Evolutionary conservation across 805 yeast species (phyloP).

Genomic region (Nakazawaea laoshanensis): DNA sequence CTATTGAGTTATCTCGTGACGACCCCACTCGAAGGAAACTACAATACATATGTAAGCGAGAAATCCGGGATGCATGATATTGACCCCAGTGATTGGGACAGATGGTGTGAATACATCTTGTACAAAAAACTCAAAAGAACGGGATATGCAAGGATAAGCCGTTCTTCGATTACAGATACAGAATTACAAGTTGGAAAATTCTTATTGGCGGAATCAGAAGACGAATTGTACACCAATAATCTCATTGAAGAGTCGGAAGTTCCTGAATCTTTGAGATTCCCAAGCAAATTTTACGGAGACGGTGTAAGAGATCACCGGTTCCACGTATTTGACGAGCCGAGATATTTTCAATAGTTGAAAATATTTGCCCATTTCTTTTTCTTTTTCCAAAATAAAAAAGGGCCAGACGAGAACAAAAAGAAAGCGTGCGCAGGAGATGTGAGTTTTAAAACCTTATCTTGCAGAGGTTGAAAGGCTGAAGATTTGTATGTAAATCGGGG

Average conservation of each 20-base stretch:
- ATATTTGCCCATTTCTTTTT: no score
- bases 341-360: conserved; percentile 47
- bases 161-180: conserved; percentile 93
- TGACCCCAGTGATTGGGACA: conserved; percentile 88
- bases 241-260: conserved; percentile 50
- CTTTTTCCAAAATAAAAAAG: no score
- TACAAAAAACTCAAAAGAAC: conserved; percentile 80
- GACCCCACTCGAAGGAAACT: conserved; percentile 80
- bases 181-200: conserved; percentile 95
- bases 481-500: no score
- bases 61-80: conserved; percentile 85
- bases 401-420: no score
- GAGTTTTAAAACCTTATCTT: no score
- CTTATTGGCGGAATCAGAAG: conserved; percentile 37
- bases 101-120: conserved; percentile 97
- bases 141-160: conserved; percentile 89
- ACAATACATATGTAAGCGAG: conserved; percentile 83
- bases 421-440: no score
- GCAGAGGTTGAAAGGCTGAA: no score
- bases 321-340: conserved; percentile 93
- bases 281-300: conserved; percentile 70
- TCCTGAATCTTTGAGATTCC: conserved; percentile 63
- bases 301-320: conserved; percentile 91
- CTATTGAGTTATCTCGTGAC: conserved; percentile 88
- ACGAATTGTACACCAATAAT: conserved; percentile 28